Evolutionary conservation across 306 rosid genomes (phyloP).

Genomic region (Abrus precatorius): DNA sequence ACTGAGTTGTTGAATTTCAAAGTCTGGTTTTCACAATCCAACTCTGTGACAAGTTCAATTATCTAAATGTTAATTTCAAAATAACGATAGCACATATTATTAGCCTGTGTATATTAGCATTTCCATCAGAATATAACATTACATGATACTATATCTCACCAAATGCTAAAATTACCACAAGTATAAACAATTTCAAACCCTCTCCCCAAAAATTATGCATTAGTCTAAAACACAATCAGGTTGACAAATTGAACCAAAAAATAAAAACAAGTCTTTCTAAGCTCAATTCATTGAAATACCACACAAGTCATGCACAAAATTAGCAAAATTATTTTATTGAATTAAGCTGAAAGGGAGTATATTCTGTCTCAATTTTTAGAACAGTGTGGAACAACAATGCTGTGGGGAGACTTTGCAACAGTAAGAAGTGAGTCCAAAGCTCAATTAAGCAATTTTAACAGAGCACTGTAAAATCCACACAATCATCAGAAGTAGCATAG

Average conservation of each 20-base stretch:
- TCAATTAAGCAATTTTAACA: conserved; percentile 40
- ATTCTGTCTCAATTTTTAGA: conserved; percentile 46
- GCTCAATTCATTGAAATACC: conserved; percentile 5
- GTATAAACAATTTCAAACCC: conserved; percentile 12
- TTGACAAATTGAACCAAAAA: conserved; percentile 36
- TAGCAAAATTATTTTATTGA: conserved; percentile 22
- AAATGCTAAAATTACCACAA: not conserved
- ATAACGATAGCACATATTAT: conserved; percentile 11
- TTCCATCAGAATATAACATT: conserved; percentile 28
- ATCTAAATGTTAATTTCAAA: conserved; percentile 27
- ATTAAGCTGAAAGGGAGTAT: conserved; percentile 19
- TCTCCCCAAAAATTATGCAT: not conserved
- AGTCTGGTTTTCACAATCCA: conserved; percentile 1
- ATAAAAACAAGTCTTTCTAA: not conserved
- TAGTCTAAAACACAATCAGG: not conserved
- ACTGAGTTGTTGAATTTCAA: conserved; percentile 27
- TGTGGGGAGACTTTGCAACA: not conserved
- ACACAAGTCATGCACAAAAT: conserved; percentile 19
- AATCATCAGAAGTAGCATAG: conserved; percentile 24
- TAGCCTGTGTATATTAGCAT: not conserved
- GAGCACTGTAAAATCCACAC: conserved; percentile 24
- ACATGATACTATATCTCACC: conserved; percentile 8
- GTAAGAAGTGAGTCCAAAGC: conserved; percentile 26
- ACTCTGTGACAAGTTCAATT: not conserved
- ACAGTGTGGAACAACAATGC: conserved; percentile 13